Evolutionary conservation across 2,329 filamentous ascomycete genomes (phyloP), one percentile per base, ranked within the genome.

Genomic region (Exophiala calicioides): DNA sequence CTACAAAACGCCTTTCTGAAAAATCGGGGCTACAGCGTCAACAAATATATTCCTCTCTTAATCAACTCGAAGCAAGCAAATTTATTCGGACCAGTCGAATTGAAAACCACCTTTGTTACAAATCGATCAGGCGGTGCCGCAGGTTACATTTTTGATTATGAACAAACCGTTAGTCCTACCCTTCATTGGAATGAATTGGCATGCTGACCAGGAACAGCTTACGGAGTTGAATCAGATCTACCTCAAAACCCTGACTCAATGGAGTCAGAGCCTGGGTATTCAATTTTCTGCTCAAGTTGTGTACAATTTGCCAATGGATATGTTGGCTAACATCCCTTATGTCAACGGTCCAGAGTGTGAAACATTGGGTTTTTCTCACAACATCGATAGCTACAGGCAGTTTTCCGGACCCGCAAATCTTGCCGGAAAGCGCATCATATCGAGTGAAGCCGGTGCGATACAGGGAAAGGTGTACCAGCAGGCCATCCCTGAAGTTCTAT

Each of bases 261-360:
- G 69, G 67, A 50, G 59, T 2, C 55, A 65, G 5, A 34, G 53
- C 1, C 32, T 73, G 0, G 61, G 59, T 1, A 13, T 72, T 0
- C 53, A 68, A 24, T 67, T 63, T 36, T 73, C 71, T 1, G 52
- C 61, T 1, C 72, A 75, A 49, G 53, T 67, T 1, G 62, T 60
- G 0, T 74, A 74, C 48, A 70, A 71, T 39, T 39, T 72, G 5
- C 66, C 70, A 0, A 58, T 74, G 57, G 70, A 74, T 32, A 70
- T 71, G 68, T 47, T 49, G 35, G 44, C 43, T 3, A 65, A 57
- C 4, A 63, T 74, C 1, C 65, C 68, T 0, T 44, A 48, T 2
- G 65, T 70, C 7, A 60, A 71, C 44, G 68, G 60, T 0, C 71
- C 72, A 0, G 71, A 75, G 46, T 63, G 60, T 35, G 72, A 75